Evolutionary conservation across 164 flowering plant genomes (phyloP).

Genomic region (Annona squamosa): DNA sequence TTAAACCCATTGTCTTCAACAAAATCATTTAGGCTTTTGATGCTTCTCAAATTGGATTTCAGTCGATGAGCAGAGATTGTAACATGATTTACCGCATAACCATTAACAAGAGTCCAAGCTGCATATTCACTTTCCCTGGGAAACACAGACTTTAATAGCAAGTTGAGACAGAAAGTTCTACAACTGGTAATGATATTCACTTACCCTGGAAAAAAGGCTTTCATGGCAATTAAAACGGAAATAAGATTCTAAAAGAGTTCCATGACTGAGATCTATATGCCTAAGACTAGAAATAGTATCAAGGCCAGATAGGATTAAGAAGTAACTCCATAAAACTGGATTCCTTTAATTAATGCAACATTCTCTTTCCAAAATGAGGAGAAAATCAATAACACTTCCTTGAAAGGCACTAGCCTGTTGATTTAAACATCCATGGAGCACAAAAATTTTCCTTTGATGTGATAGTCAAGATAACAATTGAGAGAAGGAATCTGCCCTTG

Average conservation of each 20-base stretch:
- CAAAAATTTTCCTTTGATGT: too few relatives aligned
- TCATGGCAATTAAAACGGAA: background rate
- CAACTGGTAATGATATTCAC: background rate
- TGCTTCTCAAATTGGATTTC: conserved; percentile 50
- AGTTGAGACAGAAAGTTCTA: too few relatives aligned
- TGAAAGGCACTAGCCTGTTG: too few relatives aligned
- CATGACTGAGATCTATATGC: background rate
- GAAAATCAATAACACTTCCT: background rate
- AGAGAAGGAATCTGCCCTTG: too few relatives aligned
- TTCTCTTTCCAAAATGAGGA: background rate
- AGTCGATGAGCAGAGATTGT: conserved; percentile 83
- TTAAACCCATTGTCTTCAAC: conserved; percentile 73
- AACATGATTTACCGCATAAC: conserved; percentile 85
- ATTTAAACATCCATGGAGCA: too few relatives aligned
- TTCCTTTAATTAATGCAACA: background rate
- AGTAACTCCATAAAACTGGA: background rate
- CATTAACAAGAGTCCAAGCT: conserved; percentile 99
- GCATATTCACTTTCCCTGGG: conserved; percentile 96
- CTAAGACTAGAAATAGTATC: background rate
- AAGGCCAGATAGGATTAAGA: background rate
- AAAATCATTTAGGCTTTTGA: conserved; percentile 61
- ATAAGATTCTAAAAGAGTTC: background rate
- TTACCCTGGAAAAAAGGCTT: background rate
- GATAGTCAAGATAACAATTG: too few relatives aligned
- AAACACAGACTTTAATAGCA: background rate